Base-by-base conservation (phyloP, 495 filamentous ascomycete genomes). In the Penicillium antarcticum region DNA sequence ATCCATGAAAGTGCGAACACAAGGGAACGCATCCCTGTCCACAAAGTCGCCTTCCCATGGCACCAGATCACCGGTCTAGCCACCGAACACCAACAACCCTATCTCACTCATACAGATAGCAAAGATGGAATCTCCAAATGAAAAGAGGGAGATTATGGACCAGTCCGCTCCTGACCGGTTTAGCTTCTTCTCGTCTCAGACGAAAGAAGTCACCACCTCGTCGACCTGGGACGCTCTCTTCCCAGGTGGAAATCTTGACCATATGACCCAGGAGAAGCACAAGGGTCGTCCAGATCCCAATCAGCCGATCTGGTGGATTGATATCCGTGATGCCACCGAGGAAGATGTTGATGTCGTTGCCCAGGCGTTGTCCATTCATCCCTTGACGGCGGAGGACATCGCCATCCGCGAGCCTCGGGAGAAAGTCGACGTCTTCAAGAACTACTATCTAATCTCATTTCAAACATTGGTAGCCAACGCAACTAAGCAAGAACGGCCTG, bases 391-490 rank as follows among this genome's bases (percentile, higher is more conserved):
- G 2, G 92, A 97, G 70, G 92, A 97, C 69, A 92, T 97, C 48
- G 83, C 80, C 10, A 90, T 85, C 3, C 90, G 92, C 52, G 92
- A 97, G 67, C 81, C 90, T 2, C 87, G 92, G 9, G 94, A 97
- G 70, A 97, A 97, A 72, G 92, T 97, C 26, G 92, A 97, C 62
- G 84, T 96, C 18, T 97, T 96, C 69, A 81, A 84, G 17, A 84
- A 87, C 19, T 97, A 97, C 73, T 97, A 97, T 63, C 89, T 97
- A 53, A 87, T 95, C 34, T 92, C 87, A 52, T 95, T 97, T 73
- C 86, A 91, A 36, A 94, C 89, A 0, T 91, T 96, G 39, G 70
- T 81, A 23, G 82, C 88, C 38, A 79, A 80, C 4, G 80, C 69
- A 34, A 85, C 88, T 45, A 66, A 84, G 37, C 78, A 69, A 40